phyloP scores from a whole-genome alignment of 441 rosid genomes.

The Croton laevigatus region DNA sequence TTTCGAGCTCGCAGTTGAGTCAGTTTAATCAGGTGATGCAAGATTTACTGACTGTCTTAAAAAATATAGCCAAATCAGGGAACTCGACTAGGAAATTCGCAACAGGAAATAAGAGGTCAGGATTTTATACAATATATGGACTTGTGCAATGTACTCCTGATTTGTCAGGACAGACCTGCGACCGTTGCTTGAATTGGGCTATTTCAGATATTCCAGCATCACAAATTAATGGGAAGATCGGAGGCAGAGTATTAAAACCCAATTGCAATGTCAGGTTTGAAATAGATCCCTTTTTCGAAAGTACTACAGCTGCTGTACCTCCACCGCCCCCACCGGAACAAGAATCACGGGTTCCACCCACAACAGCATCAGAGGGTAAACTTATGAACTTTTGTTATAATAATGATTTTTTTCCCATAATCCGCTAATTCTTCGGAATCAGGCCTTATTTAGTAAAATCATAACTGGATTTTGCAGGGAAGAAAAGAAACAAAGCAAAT shows the following conservation, averaged over 20 bases:
- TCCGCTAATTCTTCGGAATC: too few species aligned
- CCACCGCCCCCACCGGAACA: background rate
- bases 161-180: conserved; percentile 36
- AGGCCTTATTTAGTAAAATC: too few species aligned
- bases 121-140: conserved; percentile 39
- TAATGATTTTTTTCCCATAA: too few species aligned
- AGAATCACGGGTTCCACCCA: too few species aligned
- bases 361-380: too few species aligned
- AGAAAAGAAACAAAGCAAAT: conserved; percentile 23
- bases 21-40: conserved; percentile 35
- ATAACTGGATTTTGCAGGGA: conserved; percentile 25
- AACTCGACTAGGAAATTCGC: conserved; percentile 41
- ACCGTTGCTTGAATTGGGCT: conserved; percentile 32
- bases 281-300: conserved; percentile 11
- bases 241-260: conserved; percentile 32
- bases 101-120: conserved; percentile 22
- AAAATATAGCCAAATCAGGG: conserved; percentile 29
- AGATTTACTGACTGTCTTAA: conserved; percentile 27
- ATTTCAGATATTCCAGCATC: conserved; percentile 24
- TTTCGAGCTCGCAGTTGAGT: conserved; percentile 18
- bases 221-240: conserved; percentile 29
- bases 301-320: background rate
- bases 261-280: conserved; percentile 47
- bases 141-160: conserved; percentile 55
- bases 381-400: too few species aligned